Percentiles rank a stretch among this genome's conserved stretches.
Conservation (phyloP, 768 basidiomycete genomes). For the Boletus pseudo-olivaceus region DNA sequence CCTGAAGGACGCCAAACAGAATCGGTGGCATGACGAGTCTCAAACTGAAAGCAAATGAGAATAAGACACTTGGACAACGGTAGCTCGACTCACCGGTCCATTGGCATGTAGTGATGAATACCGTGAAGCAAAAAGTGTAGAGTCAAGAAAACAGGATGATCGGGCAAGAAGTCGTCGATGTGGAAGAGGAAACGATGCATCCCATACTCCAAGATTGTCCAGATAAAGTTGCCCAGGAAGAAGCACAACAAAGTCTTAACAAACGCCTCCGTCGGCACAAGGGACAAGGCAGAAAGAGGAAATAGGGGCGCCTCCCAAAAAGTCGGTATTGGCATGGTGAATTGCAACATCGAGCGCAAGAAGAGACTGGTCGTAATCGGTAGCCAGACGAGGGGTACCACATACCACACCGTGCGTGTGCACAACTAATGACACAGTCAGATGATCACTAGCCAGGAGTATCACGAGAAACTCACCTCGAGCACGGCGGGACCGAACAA, state of each 20-base stretch:
- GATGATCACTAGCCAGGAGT: not conserved
- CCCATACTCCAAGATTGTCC: constrained; percentile 92
- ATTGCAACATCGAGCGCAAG: constrained; percentile 79
- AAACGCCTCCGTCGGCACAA: constrained; percentile 50
- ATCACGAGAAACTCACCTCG: constrained; percentile 50
- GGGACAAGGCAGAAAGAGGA: constrained; percentile 46
- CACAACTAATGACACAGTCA: constrained; percentile 47
- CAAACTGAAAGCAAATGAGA: constrained; percentile 43
- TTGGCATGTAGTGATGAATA: constrained; percentile 95
- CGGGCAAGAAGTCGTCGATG: constrained; percentile 83
- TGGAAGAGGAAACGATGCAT: constrained; percentile 98
- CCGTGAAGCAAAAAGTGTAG: constrained; percentile 94
- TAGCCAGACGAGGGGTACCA: constrained; percentile 87
- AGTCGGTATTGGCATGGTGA: constrained; percentile 63
- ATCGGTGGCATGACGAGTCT: constrained; percentile 96
- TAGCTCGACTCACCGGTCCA: constrained; percentile 68
- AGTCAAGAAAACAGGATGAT: constrained; percentile 71
- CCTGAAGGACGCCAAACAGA: constrained; percentile 71
- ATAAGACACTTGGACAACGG: not conserved
- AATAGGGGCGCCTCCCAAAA: constrained; percentile 56
- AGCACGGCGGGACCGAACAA: constrained; percentile 80
- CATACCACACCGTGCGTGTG: constrained; percentile 90
- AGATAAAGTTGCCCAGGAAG: constrained; percentile 80
- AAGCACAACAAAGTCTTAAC: constrained; percentile 64
- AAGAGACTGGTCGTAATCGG: constrained; percentile 82